These are phyloP conservation scores for Stemphylium beticola DNA, from an alignment of 2,329 filamentous ascomycete genomes.

Conservation along the genomic window DNA sequence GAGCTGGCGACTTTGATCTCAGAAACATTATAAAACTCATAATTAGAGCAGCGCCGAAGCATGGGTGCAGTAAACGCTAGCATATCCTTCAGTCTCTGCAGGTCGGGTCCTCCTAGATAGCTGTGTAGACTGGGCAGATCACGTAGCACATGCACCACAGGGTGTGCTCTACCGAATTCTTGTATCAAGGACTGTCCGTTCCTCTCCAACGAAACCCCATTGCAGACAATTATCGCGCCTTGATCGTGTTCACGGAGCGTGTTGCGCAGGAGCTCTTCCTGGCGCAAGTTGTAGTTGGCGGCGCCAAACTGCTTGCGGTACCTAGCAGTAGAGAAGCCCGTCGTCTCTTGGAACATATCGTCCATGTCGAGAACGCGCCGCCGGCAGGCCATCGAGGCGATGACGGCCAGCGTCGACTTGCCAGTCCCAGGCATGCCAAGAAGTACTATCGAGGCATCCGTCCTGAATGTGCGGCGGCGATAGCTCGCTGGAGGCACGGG, in stretches of 20 bases:
- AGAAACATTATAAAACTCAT: slow-evolving; percentile 78
- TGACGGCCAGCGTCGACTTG: slow-evolving; percentile 77
- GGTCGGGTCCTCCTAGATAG: slow-evolving; percentile 63
- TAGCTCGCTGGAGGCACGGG: slow-evolving; percentile 23
- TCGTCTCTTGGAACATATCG: slow-evolving; percentile 68
- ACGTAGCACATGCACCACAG: slow-evolving; percentile 73
- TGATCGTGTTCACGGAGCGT: slow-evolving; percentile 65
- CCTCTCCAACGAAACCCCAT: slow-evolving; percentile 70
- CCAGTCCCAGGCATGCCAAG: slow-evolving; percentile 76
- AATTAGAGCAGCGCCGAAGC: slow-evolving; percentile 71
- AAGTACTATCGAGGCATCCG: slow-evolving; percentile 73
- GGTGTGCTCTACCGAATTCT: slow-evolving; percentile 68
- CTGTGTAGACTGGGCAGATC: slow-evolving; percentile 69
- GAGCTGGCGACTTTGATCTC: slow-evolving; percentile 52
- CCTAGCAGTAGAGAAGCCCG: slow-evolving; percentile 65
- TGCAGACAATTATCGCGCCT: slow-evolving; percentile 73
- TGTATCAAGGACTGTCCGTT: slow-evolving; percentile 65
- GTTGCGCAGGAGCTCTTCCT: slow-evolving; percentile 66
- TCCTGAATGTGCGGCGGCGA: slow-evolving; percentile 55
- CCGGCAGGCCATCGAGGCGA: slow-evolving; percentile 73
- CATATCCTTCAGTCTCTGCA: slow-evolving; percentile 63
- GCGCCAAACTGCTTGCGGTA: slow-evolving; percentile 70
- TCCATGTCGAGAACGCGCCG: slow-evolving; percentile 74
- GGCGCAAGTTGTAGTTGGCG: slow-evolving; percentile 67
- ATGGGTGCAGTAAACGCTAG: slow-evolving; percentile 64